Conservation (phyloP, 768 basidiomycete species). For the Lactifluus hygrophoroides region DNA sequence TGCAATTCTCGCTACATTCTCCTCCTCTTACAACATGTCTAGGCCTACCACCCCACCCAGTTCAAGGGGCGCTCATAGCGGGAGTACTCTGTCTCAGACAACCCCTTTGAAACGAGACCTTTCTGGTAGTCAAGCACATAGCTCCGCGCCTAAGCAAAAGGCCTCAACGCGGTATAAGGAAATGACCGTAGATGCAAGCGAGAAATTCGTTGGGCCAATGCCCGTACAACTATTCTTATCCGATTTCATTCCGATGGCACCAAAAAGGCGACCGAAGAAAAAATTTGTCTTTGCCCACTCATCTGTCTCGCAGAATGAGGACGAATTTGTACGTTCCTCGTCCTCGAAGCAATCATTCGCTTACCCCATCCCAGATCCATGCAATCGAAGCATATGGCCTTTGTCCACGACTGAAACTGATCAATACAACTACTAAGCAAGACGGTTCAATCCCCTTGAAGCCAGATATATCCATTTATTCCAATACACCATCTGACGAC, state of each 20-base stretch:
- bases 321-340: neutral
- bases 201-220: constrained; percentile 7
- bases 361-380: neutral
- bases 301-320: neutral
- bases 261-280: neutral
- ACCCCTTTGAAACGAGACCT: neutral
- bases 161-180: neutral
- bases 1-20: neutral
- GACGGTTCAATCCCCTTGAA: neutral
- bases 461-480: constrained; percentile 1
- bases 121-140: neutral
- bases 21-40: neutral
- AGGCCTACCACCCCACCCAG: neutral
- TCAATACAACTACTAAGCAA: neutral
- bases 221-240: neutral
- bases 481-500: neutral
- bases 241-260: neutral
- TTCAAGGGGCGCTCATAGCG: neutral
- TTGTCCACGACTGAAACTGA: neutral
- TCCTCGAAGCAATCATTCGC: neutral
- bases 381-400: neutral
- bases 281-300: neutral
- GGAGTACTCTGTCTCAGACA: neutral
- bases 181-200: neutral
- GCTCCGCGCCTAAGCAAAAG: neutral